Evolutionary conservation across 73 alveolate species (phyloP).

Genomic region (Tetrahymena malaccensis): DNA sequence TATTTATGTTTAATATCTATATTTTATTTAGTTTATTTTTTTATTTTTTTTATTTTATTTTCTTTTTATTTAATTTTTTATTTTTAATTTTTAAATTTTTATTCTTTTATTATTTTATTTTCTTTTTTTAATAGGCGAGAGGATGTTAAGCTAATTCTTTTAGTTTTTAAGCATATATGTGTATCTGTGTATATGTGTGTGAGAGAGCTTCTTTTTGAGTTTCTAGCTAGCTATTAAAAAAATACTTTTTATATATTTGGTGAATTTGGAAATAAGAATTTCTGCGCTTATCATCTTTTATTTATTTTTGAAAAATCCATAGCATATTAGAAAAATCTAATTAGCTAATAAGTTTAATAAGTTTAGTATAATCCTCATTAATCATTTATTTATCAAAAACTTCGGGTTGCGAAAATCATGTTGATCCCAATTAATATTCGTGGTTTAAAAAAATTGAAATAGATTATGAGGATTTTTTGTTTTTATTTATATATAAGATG

Average conservation of each 20-base stretch:
- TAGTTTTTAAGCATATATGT: too few relatives aligned
- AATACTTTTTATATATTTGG: not conserved
- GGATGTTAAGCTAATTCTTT: not conserved
- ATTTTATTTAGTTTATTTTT: too few relatives aligned
- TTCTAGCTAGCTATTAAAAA: not conserved
- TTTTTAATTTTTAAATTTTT: not conserved
- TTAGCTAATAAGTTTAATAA: not conserved
- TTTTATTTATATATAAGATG: not conserved
- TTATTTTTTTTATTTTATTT: not conserved
- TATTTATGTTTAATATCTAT: not conserved
- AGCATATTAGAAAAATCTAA: not conserved
- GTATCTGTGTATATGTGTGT: not conserved
- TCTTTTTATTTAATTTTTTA: not conserved
- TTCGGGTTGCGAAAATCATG: not conserved
- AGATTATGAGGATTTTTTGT: not conserved
- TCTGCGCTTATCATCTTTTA: not conserved
- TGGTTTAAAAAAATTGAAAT: not conserved
- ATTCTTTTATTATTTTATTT: not conserved
- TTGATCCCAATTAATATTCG: not conserved
- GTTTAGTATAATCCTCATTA: not conserved
- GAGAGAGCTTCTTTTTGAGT: not conserved
- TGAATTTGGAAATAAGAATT: not conserved
- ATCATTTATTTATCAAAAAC: not conserved
- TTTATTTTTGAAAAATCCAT: not conserved
- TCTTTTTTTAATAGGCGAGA: not conserved